Evolutionary conservation across 768 basidiomycete genomes (phyloP).

Genomic region (Russula olivacea): DNA sequence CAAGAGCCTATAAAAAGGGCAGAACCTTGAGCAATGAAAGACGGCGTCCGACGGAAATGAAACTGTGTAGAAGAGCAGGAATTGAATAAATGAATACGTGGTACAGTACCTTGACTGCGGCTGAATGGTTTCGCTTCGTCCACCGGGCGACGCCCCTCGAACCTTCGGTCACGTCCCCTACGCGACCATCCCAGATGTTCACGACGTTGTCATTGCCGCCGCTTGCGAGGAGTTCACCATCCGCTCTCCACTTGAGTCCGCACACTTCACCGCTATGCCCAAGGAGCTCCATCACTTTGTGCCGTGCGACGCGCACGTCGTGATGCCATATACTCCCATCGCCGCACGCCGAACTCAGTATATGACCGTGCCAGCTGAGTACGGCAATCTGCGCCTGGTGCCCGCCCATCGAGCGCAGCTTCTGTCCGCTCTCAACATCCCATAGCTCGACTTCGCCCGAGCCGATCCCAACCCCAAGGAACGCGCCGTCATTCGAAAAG

Average conservation of each 20-base stretch:
- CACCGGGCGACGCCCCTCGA: slow-evolving; percentile 67
- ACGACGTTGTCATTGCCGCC: slow-evolving; percentile 99
- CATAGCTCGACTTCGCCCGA: slow-evolving; percentile 90
- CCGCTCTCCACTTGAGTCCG: slow-evolving; percentile 64
- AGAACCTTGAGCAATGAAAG: background rate
- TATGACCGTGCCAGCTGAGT: slow-evolving; percentile 82
- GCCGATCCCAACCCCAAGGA: slow-evolving; percentile 75
- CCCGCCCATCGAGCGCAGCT: slow-evolving; percentile 86
- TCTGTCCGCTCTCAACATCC: slow-evolving; percentile 76
- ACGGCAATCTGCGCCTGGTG: slow-evolving; percentile 80
- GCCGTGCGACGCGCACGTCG: slow-evolving; percentile 76
- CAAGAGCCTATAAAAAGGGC: slow-evolving; percentile 62
- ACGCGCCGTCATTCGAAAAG: slow-evolving; percentile 75
- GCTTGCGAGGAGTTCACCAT: slow-evolving; percentile 90
- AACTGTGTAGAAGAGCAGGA: background rate
- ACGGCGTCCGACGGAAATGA: background rate
- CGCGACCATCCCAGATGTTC: slow-evolving; percentile 92
- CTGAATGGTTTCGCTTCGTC: slow-evolving; percentile 88
- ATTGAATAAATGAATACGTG: background rate
- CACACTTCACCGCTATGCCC: slow-evolving; percentile 94
- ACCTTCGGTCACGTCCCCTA: slow-evolving; percentile 34
- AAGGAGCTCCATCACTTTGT: slow-evolving; percentile 74
- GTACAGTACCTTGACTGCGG: slow-evolving; percentile 61
- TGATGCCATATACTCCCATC: slow-evolving; percentile 97
- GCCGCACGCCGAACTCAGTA: slow-evolving; percentile 81